Percentiles rank a stretch among this genome's conserved stretches.
phyloP scores from a whole-genome alignment of 208 protist genomes.

The Acanthamoeba sp. region DNA sequence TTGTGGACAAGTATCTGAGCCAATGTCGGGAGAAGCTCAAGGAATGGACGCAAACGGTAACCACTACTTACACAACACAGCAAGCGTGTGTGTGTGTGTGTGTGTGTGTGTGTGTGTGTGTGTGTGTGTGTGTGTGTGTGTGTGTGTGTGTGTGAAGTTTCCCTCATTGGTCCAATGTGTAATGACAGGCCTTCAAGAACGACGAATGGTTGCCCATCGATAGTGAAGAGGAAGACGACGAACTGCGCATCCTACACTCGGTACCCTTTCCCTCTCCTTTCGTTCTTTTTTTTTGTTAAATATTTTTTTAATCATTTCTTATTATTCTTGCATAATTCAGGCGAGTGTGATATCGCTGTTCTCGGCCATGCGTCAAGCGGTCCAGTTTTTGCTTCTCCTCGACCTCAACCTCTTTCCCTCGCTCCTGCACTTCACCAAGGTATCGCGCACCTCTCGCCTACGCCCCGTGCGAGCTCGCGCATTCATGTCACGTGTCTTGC shows the following conservation, averaged over 20 bases:
- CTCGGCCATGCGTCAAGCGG: conserved; percentile 41
- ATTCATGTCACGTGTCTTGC: too few relatives aligned
- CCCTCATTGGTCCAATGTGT: too few relatives aligned
- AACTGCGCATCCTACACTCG: conserved; percentile 60
- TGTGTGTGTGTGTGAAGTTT: too few relatives aligned
- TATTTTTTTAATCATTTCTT: background rate
- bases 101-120: too few relatives aligned
- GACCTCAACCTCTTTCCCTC: conserved; percentile 42
- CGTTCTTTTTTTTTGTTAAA: background rate
- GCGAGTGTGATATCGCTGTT: conserved; percentile 4
- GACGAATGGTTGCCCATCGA: conserved; percentile 45
- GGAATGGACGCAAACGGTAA: conserved; percentile 52
- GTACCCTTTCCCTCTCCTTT: background rate
- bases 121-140: background rate
- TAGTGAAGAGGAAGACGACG: conserved; percentile 54
- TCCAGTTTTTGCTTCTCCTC: conserved; percentile 53
- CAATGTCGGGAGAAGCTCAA: conserved; percentile 49
- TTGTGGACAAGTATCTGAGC: conserved; percentile 45
- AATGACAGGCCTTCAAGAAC: conserved; percentile 31
- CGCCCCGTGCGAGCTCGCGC: background rate
- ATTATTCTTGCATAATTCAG: background rate
- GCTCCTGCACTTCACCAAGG: conserved; percentile 59
- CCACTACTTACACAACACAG: background rate
- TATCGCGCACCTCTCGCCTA: background rate
- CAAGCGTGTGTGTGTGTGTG: background rate